phyloP scores from a whole-genome alignment of 768 basidiomycete genomes.

The Mycena galericulata region DNA sequence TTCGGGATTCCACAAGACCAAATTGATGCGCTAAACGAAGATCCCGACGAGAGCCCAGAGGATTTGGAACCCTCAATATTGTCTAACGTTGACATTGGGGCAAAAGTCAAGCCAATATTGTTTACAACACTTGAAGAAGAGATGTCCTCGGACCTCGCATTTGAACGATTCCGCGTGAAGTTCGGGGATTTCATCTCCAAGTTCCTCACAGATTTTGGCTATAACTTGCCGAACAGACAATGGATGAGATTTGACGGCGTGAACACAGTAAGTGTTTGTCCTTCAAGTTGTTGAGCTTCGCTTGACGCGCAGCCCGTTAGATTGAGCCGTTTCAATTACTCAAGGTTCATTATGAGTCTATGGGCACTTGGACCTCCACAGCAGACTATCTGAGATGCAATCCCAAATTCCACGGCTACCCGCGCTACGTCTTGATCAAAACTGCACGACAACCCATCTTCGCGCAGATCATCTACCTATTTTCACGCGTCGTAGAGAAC shows the following conservation, averaged over 20 bases:
- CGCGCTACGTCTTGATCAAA: slow-evolving; percentile 30
- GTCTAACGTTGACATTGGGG: too few species aligned
- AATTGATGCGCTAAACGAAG: too few species aligned
- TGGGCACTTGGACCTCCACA: slow-evolving; percentile 39
- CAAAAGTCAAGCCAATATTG: too few species aligned
- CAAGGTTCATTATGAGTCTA: too few species aligned
- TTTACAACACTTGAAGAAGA: too few species aligned
- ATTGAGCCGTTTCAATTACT: background rate
- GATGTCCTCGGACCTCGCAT: background rate
- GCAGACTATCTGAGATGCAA: slow-evolving; percentile 46
- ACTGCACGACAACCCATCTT: background rate
- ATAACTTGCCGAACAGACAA: background rate
- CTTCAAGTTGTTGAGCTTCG: too few species aligned
- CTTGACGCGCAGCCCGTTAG: background rate
- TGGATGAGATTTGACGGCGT: background rate
- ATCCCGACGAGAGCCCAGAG: too few species aligned
- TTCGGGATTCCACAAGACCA: too few species aligned
- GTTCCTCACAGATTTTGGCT: background rate
- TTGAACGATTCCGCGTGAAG: slow-evolving; percentile 3
- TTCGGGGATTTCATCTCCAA: background rate
- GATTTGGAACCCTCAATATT: too few species aligned
- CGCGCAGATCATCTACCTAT: background rate
- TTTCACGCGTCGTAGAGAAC: background rate
- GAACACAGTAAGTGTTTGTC: background rate
- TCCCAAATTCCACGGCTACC: slow-evolving; percentile 41